Percentiles rank a stretch among this genome's conserved stretches.
These are phyloP conservation scores for Ocimum tenuiflorum DNA, from an alignment of 257 asterid genomes.

Conservation along the genomic window DNA sequence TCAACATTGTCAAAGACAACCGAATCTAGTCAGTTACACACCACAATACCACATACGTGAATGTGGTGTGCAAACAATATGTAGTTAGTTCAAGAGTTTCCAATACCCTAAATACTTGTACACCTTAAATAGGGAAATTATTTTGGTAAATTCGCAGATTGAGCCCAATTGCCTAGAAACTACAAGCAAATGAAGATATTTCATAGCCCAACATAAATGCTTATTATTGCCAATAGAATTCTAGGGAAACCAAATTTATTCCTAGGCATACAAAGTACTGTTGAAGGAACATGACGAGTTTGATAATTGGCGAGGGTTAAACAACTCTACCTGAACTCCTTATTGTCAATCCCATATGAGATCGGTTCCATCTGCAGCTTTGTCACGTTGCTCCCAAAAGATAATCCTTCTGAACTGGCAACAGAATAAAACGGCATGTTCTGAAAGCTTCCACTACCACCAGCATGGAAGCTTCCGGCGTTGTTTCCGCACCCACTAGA, in stretches of 20 bases:
- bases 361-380: slow-evolving; percentile 65
- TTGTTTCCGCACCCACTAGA: too few species aligned
- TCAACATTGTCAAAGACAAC: neutral
- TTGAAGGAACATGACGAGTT: neutral
- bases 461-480: too few species aligned
- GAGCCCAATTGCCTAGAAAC: neutral
- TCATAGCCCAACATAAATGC: neutral
- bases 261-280: neutral
- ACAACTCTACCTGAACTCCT: slow-evolving; percentile 58
- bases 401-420: slow-evolving; percentile 50
- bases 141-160: neutral
- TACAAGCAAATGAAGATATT: neutral
- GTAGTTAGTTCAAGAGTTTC: neutral
- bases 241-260: neutral
- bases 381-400: slow-evolving; percentile 54
- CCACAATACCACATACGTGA: neutral
- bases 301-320: slow-evolving; percentile 15
- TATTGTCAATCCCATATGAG: neutral
- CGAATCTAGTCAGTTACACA: neutral
- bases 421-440: slow-evolving; percentile 59
- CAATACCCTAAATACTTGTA: neutral
- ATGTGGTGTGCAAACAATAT: neutral
- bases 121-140: neutral
- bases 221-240: neutral
- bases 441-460: too few species aligned